Base-by-base conservation (phyloP, 164 flowering plant species). In the Platanus orientalis region DNA sequence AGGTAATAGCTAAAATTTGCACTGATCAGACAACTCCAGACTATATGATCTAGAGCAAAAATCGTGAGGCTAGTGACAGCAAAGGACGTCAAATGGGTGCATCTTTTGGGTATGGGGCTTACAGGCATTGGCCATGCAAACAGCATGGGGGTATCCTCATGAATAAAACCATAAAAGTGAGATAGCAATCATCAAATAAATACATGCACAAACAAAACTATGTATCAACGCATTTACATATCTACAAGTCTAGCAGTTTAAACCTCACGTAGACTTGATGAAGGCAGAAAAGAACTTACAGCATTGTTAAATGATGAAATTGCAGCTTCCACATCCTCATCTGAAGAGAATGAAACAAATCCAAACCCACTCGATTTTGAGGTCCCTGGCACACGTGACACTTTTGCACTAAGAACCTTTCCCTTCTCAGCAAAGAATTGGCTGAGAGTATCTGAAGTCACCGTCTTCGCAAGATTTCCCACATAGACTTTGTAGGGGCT, bases 381-480 rank as follows among this genome's bases (percentile, higher is more conserved):
- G 50, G 98, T 87, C 50, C 97, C 97, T 0, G 92, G 95, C 26
- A 78, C 75, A 42, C 96, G 80, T 17, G 89, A 81, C 47, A 94
- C 79, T 76, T 85, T 94, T 32, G 96, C 93, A 71, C 98, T 75
- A 4, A 90, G 81, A 71, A 86, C 98, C 54, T 84, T 79, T 25
- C 86, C 98, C 78, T 84, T 91, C 66, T 79, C 90, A 12, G 95
- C 86, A 73, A 94, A 94, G 70, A 82, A 80, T 0, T 74, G 71
- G 71, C 74, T 83, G 21, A 94, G 87, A 0, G 61, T 69, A 7
- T 86, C 96, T 9, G 84, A 70, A 3, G 98, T 90, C 25, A 94
- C 97, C 20, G 91, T 83, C 76, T 79, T 90, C 51, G 93, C 87
- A 64, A 94, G 87, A 73, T 94, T 94, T n/a, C 97, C 98, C n/a